Conservation (phyloP, 805 yeast species). For the Metschnikowia koreensis region DNA sequence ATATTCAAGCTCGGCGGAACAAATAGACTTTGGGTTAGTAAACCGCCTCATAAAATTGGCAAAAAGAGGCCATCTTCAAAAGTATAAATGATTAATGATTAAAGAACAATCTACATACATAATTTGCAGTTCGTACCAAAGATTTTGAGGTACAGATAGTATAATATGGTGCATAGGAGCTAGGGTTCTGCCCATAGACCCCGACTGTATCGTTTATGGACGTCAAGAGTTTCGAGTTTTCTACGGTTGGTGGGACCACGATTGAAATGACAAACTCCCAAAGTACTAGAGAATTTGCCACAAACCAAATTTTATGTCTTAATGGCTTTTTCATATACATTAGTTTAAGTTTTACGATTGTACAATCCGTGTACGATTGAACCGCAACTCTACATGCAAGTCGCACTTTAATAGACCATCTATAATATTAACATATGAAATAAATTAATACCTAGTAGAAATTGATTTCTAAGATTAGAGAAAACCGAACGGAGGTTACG, state of each 20-base stretch:
- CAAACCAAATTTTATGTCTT: neutral
- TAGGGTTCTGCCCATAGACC: neutral
- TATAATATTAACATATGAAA: slow-evolving; percentile 22
- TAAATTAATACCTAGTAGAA: slow-evolving; percentile 19
- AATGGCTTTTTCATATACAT: neutral
- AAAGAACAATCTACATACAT: slow-evolving; percentile 6
- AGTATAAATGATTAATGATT: too few relatives aligned
- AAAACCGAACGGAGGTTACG: slow-evolving; percentile 9
- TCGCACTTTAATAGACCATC: slow-evolving; percentile 11
- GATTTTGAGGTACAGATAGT: slow-evolving; percentile 13
- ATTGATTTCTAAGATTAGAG: slow-evolving; percentile 10
- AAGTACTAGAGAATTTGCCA: neutral
- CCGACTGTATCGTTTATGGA: slow-evolving; percentile 4
- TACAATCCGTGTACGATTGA: neutral
- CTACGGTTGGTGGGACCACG: slow-evolving; percentile 4
- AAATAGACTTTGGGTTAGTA: slow-evolving; percentile 9
- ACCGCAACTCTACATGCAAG: neutral
- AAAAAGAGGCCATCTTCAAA: neutral
- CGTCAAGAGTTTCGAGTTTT: slow-evolving; percentile 2
- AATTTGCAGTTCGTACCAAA: slow-evolving; percentile 10
- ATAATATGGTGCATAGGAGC: slow-evolving; percentile 15
- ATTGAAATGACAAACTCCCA: neutral
- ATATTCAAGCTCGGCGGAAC: slow-evolving; percentile 25
- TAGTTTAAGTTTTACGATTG: neutral
- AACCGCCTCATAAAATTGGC: too few relatives aligned